Base-by-base conservation (phyloP, 2,329 filamentous ascomycete genomes). In the Aspergillus ibericus region DNA sequence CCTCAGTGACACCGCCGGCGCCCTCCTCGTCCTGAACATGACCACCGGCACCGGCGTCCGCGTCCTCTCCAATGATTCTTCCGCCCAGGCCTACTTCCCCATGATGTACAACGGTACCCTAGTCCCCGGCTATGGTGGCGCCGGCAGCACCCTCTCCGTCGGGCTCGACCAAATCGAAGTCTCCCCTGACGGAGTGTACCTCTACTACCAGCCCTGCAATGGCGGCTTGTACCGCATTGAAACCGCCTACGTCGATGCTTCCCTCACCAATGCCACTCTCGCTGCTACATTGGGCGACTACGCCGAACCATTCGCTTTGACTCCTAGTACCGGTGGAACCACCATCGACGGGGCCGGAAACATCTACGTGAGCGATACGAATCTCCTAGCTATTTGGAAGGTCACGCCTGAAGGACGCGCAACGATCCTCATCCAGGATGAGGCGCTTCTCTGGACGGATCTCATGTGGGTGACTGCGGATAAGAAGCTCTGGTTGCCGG, bases 341-440 rank as follows among this genome's bases (percentile, higher is more conserved):
- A 72, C 75, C 3, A 76, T 77, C 38, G 75, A 77, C 54, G 73
- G 69, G 0, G 49, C 71, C 9, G 75, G 75, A 4, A 75, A 73
- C 55, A 72, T 77, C 29, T 77, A 77, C 58, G 55, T 65, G 50
- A 71, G 68, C 60, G 75, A 77, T 58, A 72, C 68, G 0, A 70
- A 77, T 51, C 53, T 58, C 29, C 53, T 56, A 9, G 56, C 56
- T n/a, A 56, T 59, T 27, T 51, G 52, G 42, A 52, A 56, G 53
- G 48, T 59, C 7, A 56, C 42, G 5, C 57, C 58, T 8, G 49
- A 49, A 13, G 55, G 40, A 3, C 25, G 55, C 16, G 52, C 54
- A 5, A 49, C 25, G 4, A 44, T 58, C 7, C 55, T 58, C 2
- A 51, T 60, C 12, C 44, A 53, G 32, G 58, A 59, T 53, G 42